Base-by-base conservation (phyloP, 2,329 filamentous ascomycete genomes). In the Ascocoryne sarcoides region DNA sequence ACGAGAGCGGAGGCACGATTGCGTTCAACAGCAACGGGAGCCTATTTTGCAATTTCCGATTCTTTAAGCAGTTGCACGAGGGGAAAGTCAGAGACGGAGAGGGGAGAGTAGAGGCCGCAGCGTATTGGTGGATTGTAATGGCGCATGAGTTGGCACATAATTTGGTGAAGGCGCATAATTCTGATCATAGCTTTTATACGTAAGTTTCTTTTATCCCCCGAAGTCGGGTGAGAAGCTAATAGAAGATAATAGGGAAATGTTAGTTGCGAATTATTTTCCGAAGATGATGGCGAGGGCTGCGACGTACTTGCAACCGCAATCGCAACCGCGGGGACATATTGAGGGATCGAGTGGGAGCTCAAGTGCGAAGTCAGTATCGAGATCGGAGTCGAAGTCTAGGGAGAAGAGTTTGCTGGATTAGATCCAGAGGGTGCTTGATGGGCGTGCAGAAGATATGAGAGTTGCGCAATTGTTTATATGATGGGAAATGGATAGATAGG, bases 121-220 rank as follows among this genome's bases (percentile, higher is more conserved):
- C 82, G 1, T 94, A 89, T 69, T 96, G 90, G 90, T 95, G 84
- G 76, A 84, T 95, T 48, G 88, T 92, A n/a, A 62, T 95, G 46
- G 93, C 88, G 47, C 92, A 98, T 60, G 93, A 98, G 65, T 65
- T 98, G 61, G 89, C 92, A 43, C 92, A 98, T 64, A 98, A 98
- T 60, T 65, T 98, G 40, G 86, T 95, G 7, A 65, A 66, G 28
- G 73, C 78, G 47, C 90, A 96, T 61, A 82, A 82, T 55, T 70
- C 83, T 12, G 75, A 83, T 39, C 87, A 94, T 62, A 84, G 80
- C 54, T 94, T 81, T 58, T 94, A 92, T 58, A 90, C 82, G 65
- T 79, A 64, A 62, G 73, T 54, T 32, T 45, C 40, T 16, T 19
- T 17, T 15, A 33, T 36, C 5, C 21, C 10, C 12, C 12, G 10